phyloP scores from a whole-genome alignment of 2,329 filamentous ascomycete species.

The Alternaria longipes region DNA sequence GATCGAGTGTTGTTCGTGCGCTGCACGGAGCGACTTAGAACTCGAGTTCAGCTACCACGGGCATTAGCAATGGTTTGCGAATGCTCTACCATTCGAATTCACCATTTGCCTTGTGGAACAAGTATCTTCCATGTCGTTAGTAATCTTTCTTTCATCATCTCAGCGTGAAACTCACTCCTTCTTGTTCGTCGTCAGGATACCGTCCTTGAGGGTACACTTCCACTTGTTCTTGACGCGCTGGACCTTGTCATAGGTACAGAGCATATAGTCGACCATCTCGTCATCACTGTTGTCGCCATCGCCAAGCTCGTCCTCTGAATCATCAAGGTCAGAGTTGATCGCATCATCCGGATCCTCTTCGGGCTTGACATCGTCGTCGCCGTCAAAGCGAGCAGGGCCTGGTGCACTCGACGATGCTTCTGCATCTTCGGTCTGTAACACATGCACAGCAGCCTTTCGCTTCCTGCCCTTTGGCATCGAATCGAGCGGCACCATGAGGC shows the following conservation, averaged over 20 bases:
- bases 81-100: slow-evolving; percentile 91
- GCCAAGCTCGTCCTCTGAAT: slow-evolving; percentile 82
- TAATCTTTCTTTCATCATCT: background rate
- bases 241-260: slow-evolving; percentile 99
- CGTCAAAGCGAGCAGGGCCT: slow-evolving; percentile 61
- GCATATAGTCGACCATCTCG: slow-evolving; percentile 86
- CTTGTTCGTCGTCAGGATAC: slow-evolving; percentile 89
- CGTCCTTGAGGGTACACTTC: slow-evolving; percentile 99
- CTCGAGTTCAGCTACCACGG: slow-evolving; percentile 36
- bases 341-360: slow-evolving; percentile 80
- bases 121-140: slow-evolving; percentile 66
- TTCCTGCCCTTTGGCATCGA: slow-evolving; percentile 60
- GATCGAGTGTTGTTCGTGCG: slow-evolving; percentile 14
- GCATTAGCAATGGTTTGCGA: slow-evolving; percentile 27
- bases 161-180: slow-evolving; percentile 71
- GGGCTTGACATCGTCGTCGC: slow-evolving; percentile 65
- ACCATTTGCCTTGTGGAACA: slow-evolving; percentile 96
- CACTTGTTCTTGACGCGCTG: slow-evolving; percentile 96
- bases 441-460: slow-evolving; percentile 50
- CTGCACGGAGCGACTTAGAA: slow-evolving; percentile 25
- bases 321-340: slow-evolving; percentile 98
- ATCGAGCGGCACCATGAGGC: slow-evolving; percentile 77
- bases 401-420: slow-evolving; percentile 36
- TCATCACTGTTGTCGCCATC: slow-evolving; percentile 91
- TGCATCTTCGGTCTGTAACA: slow-evolving; percentile 65